These are phyloP conservation scores for Phytopythium helicoides DNA, from an alignment of 352 stramenopile genomes.

Conservation along the genomic window DNA sequence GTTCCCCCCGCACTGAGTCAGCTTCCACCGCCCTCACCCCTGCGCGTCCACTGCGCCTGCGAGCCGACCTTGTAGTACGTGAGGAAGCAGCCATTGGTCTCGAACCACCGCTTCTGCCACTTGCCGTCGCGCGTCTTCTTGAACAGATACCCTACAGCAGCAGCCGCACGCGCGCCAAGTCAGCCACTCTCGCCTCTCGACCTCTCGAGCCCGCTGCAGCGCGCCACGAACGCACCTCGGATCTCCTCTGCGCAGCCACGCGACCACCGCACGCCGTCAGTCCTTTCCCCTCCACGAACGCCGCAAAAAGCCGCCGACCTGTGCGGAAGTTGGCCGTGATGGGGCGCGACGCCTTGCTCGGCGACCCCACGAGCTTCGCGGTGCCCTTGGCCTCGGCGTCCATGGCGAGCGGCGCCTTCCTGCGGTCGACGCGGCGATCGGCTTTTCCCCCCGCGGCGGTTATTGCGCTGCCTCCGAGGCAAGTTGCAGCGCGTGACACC, in stretches of 20 bases:
- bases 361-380: slow-evolving; percentile 45
- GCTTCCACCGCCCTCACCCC: too few species aligned
- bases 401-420: not conserved
- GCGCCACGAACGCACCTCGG: slow-evolving; percentile 23
- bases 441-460: slow-evolving; percentile 4
- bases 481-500: slow-evolving; percentile 1
- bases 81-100: slow-evolving; percentile 97
- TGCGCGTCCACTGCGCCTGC: too few species aligned
- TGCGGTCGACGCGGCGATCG: too few species aligned
- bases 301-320: slow-evolving; percentile 14
- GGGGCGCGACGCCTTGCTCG: slow-evolving; percentile 42
- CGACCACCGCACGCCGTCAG: not conserved
- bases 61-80: slow-evolving; percentile 98
- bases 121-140: slow-evolving; percentile 94
- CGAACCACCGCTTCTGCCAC: slow-evolving; percentile 98
- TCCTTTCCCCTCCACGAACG: not conserved
- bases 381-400: slow-evolving; percentile 10
- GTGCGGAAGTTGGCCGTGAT: slow-evolving; percentile 72
- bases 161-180: too few species aligned
- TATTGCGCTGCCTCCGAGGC: not conserved
- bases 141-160: slow-evolving; percentile 82
- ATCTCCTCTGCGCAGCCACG: slow-evolving; percentile 40
- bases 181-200: not conserved
- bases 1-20: too few species aligned
- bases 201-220: not conserved